Evolutionary conservation across 768 basidiomycete genomes (phyloP).

Genomic region (Macrolepiota albuminosa): DNA sequence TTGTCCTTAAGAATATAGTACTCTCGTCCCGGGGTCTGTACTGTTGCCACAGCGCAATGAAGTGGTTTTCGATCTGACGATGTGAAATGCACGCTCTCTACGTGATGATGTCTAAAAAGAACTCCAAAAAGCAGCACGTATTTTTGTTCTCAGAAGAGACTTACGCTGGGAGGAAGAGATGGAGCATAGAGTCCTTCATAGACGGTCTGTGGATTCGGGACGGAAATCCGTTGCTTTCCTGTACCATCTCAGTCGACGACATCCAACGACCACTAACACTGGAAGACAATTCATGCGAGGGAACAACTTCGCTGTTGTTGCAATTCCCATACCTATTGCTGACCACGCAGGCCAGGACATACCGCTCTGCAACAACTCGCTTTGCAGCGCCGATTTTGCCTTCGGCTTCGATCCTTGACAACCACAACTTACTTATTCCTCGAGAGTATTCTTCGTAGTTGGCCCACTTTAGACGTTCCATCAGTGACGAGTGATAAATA

Average conservation of each 20-base stretch:
- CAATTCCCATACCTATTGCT: slow-evolving; percentile 50
- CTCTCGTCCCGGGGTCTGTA: slow-evolving; percentile 66
- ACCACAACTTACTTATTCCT: slow-evolving; percentile 69
- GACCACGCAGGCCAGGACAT: slow-evolving; percentile 68
- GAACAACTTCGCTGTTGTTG: neutral
- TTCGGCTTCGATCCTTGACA: slow-evolving; percentile 38
- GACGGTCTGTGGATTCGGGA: slow-evolving; percentile 6
- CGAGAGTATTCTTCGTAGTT: slow-evolving; percentile 66
- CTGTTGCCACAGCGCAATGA: slow-evolving; percentile 60
- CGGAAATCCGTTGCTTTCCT: slow-evolving; percentile 57
- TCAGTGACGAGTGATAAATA: slow-evolving; percentile 21
- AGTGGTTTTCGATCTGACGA: slow-evolving; percentile 36
- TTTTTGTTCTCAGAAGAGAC: slow-evolving; percentile 17
- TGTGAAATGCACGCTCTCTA: slow-evolving; percentile 71
- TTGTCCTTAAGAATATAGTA: slow-evolving; percentile 71
- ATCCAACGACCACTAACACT: slow-evolving; percentile 71
- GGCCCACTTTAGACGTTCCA: slow-evolving; percentile 53
- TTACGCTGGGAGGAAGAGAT: slow-evolving; percentile 65
- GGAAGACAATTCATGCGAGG: neutral
- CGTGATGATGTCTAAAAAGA: slow-evolving; percentile 59
- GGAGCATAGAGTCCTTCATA: slow-evolving; percentile 29
- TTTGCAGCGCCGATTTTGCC: slow-evolving; percentile 38
- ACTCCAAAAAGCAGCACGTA: slow-evolving; percentile 26
- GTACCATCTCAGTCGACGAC: slow-evolving; percentile 65
- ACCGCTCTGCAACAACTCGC: slow-evolving; percentile 50